Evolutionary conservation across 2,329 filamentous ascomycete species (phyloP), one percentile per base, ranked within the genome.

Genomic region (Davidsoniella virescens): DNA sequence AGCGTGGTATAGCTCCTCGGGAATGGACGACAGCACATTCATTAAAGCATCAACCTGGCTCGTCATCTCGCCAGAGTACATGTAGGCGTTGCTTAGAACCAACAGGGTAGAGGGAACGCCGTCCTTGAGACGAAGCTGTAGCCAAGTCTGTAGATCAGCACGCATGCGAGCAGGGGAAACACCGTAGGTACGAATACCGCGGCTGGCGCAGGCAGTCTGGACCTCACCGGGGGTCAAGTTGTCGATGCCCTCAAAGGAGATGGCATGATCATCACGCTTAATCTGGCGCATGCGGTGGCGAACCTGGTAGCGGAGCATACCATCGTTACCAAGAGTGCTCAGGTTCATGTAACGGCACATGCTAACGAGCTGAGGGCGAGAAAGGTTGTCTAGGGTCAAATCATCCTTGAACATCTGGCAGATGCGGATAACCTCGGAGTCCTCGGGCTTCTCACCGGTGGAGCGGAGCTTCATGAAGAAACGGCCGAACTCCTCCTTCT

Each of bases 341-440:
- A 98, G 76, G 67, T 93, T 95, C 82, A 98, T 88, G 71, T 98
- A 98, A 54, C 86, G 83, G 73, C 92, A 96, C 76, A 96, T 98
- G 51, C 84, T 94, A 26, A 98, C 90, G 47, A 98, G 72, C 67
- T 98, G 92, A 14, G 92, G 92, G 55, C 92, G 78, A 16, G 88
- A 95, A 56, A 98, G 70, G 67, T 98, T 98, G 77, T 98, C 92
- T 29, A 98, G 74, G 0, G 92, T 98, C 59, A 98, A 64, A 64
- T 98, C 92, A 63, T 98, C 92, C 65, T 92, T 93, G 78, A 98
- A 98, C 56, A 94, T 84, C 73, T 95, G 93, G 79, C 92, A 96
- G 55, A 98, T 90, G 68, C 92, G 94, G 72, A 98, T 94, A 55
- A 98, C 87, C 62, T 98, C 92, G 57, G 88, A 76, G 49, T 80